These are phyloP conservation scores for Ustilago vetiveriae DNA, from an alignment of 1,284 basidiomycete genomes.

Conservation along the genomic window DNA sequence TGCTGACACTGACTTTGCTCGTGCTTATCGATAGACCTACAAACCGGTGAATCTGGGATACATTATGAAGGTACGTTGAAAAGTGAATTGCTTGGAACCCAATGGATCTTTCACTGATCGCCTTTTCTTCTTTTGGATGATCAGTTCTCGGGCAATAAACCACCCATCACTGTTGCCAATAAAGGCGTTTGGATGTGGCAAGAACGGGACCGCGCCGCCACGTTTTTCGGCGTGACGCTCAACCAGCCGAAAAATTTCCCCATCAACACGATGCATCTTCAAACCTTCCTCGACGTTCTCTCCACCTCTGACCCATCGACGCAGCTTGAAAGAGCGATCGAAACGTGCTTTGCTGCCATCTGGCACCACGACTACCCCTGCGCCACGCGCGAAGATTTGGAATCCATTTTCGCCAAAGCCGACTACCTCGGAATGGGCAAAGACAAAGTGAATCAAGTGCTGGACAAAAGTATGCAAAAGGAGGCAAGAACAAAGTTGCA, in stretches of 20 bases:
- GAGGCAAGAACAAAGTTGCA: slow-evolving; percentile 18
- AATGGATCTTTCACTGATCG: too few relatives aligned
- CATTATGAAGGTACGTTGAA: slow-evolving; percentile 61
- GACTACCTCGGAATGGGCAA: slow-evolving; percentile 16
- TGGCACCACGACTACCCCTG: slow-evolving; percentile 49
- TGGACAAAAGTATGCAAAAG: slow-evolving; percentile 22
- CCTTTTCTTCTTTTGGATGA: neutral
- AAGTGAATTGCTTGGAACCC: too few relatives aligned
- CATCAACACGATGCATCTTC: slow-evolving; percentile 54
- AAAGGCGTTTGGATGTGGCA: slow-evolving; percentile 59
- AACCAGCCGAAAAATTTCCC: slow-evolving; percentile 52
- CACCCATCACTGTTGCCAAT: slow-evolving; percentile 60
- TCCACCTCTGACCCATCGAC: slow-evolving; percentile 5
- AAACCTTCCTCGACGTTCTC: slow-evolving; percentile 46
- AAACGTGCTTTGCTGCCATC: slow-evolving; percentile 45
- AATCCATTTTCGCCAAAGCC: slow-evolving; percentile 21
- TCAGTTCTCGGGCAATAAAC: slow-evolving; percentile 56
- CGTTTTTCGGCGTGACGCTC: slow-evolving; percentile 59
- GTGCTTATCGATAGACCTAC: slow-evolving; percentile 29
- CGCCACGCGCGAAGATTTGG: slow-evolving; percentile 35
- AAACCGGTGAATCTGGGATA: slow-evolving; percentile 59
- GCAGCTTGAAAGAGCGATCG: slow-evolving; percentile 25
- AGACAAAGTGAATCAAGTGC: slow-evolving; percentile 10
- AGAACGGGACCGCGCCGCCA: slow-evolving; percentile 43
- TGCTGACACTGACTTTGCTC: neutral